Evolutionary conservation across 345 rosid species (phyloP).

Genomic region (Excoecaria agallocha): DNA sequence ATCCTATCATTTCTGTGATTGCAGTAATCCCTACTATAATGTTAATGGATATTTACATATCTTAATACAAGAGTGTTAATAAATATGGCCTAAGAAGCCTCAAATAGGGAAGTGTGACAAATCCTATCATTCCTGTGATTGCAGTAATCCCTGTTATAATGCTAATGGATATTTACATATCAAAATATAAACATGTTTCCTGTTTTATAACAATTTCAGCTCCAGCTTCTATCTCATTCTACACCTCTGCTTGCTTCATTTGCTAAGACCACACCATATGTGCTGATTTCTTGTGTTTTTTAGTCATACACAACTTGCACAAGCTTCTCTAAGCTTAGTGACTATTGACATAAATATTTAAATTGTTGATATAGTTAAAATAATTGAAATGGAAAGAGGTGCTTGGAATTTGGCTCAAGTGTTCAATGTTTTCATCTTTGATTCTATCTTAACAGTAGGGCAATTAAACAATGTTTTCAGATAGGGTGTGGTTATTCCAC

Average conservation of each 20-base stretch:
- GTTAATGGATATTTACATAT: too few relatives aligned
- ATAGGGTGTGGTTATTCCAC: not conserved
- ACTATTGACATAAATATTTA: not conserved
- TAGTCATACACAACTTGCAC: too few relatives aligned
- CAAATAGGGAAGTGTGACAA: too few relatives aligned
- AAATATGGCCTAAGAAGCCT: too few relatives aligned
- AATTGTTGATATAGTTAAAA: not conserved
- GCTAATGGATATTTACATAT: too few relatives aligned
- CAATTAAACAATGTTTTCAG: not conserved
- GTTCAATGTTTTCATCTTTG: not conserved
- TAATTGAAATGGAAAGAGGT: not conserved
- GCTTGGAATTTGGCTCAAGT: not conserved
- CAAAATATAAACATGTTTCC: too few relatives aligned
- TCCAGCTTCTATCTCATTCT: not conserved
- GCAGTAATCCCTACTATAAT: too few relatives aligned
- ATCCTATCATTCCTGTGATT: too few relatives aligned
- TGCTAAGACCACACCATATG: not conserved
- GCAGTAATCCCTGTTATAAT: too few relatives aligned
- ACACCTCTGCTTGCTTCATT: not conserved
- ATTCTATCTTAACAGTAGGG: not conserved
- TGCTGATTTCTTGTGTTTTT: not conserved
- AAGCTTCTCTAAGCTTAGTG: not conserved
- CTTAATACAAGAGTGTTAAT: too few relatives aligned
- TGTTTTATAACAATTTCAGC: not conserved
- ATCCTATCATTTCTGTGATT: too few relatives aligned